Base-by-base conservation (phyloP, 2,329 filamentous ascomycete species). In the Tolypocladium album region DNA sequence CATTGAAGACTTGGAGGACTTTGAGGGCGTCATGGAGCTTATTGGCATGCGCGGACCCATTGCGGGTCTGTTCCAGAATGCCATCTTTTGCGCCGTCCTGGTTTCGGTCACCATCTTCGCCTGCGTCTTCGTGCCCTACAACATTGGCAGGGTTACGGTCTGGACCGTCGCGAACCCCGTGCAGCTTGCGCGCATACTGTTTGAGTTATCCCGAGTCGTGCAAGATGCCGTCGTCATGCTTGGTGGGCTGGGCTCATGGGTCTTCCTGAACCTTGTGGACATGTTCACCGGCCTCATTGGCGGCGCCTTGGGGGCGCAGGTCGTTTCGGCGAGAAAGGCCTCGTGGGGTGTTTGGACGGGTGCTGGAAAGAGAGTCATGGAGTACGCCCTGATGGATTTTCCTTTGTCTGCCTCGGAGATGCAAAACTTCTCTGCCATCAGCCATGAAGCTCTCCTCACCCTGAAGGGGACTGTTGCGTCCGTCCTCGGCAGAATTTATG, bases 41-140 rank as follows among this genome's bases (percentile, higher is more conserved):
- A 88, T 99, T 61, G 94, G 94, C 43, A 95, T 99, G 89, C 90
- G 95, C 68, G 94, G 94, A 0, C 94, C 94, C 0, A 80, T 99
- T 3, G 88, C 88, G 17, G 92, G 91, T 3, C 82, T 99, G 7
- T 86, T 97, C 65, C 94, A 99, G 69, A 99, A 99, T 66, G 92
- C 90, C 59, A 86, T 97, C 20, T 99, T 99, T 73, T 96, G 93
- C 70, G 88, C 89, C 9, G 88, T 97, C 55, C 81, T 99, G 36
- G 91, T 99, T 17, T 89, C 90, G 1, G 84, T 93, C 58, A 96
- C 92, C 17, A 86, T 99, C 50, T 88, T 91, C 58, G 78, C 89
- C 61, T 93, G 92, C 58, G 85, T 97, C 53, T 96, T 94, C 76
- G 76, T 96, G 58, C 94, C 94, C 0, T 99, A 97, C 74, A 88